These are phyloP conservation scores for Mycena filopes DNA, from an alignment of 768 basidiomycete genomes.

Conservation along the genomic window DNA sequence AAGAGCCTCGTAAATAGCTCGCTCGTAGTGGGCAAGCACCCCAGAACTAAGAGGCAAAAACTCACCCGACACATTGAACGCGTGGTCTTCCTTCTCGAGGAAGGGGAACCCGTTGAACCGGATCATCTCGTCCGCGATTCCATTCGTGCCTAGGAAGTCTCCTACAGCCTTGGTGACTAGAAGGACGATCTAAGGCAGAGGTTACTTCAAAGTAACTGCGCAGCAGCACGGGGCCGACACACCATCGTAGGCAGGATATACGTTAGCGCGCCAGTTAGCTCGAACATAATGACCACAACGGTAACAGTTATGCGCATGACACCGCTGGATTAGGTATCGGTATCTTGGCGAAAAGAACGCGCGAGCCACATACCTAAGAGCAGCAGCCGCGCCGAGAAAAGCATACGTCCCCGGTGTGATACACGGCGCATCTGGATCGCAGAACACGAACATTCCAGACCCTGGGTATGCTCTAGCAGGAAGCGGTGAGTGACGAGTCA, in stretches of 20 bases:
- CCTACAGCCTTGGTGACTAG: slow-evolving; percentile 97
- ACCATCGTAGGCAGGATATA: slow-evolving; percentile 99
- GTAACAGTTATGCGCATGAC: slow-evolving; percentile 98
- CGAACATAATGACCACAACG: slow-evolving; percentile 99
- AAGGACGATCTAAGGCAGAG: slow-evolving; percentile 81
- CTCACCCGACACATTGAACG: slow-evolving; percentile 90
- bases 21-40: slow-evolving; percentile 9
- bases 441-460: slow-evolving; percentile 90
- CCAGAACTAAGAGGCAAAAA: slow-evolving; percentile 16
- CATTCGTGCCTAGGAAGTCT: slow-evolving; percentile 91
- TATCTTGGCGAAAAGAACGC: slow-evolving; percentile 2
- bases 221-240: slow-evolving; percentile 34
- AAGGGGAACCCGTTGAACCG: slow-evolving; percentile 97
- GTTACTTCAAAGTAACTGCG: slow-evolving; percentile 2
- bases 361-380: slow-evolving; percentile 72
- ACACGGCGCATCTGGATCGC: slow-evolving; percentile 92
- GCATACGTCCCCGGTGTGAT: slow-evolving; percentile 99
- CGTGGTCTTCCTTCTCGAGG: slow-evolving; percentile 94
- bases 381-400: slow-evolving; percentile 95
- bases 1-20: slow-evolving; percentile 11
- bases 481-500: not conserved
- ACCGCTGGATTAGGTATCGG: slow-evolving; percentile 63
- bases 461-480: slow-evolving; percentile 71
- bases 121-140: slow-evolving; percentile 98
- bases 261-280: slow-evolving; percentile 95